Base-by-base conservation (phyloP, 2,329 filamentous ascomycete genomes). In the Arachnomyces sp. region DNA sequence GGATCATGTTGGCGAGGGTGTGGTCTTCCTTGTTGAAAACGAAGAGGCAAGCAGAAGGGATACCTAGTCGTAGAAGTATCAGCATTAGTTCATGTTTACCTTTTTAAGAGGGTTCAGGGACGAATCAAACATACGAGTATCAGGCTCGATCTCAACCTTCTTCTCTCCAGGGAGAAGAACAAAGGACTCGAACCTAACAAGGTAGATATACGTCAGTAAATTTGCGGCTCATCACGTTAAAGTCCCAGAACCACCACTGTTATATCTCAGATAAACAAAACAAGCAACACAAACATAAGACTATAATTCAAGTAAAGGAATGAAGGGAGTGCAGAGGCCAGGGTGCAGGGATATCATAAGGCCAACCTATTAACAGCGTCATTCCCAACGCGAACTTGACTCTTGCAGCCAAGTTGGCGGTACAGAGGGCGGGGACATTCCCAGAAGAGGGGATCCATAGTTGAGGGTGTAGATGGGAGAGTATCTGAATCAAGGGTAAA, bases 1-100 rank as follows among this genome's bases (percentile, higher is more conserved):
- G 77, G 42, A 98, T 75, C 41, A 98, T 74, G 63, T 98, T 95
- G 53, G 82, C 92, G 17, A 98, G 77, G 1, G 90, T 95, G 67
- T 95, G 90, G 55, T 98, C 92, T 64, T 98, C 92, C 65, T 95
- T 96, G 66, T 87, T 86, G 66, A 98, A 81, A 43, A 86, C 80
- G 69, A 98, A 98, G 65, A 95, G 84, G 7, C 87, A 84, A n/a
- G 85, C 88, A 61, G 94, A 94, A 15, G 90, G 86, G 60, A 94
- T 88, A 57, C 87, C 88, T 92, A 43, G 31, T 28, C 37, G 36
- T 7, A 25, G 30, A 13, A 14, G 11, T 18, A 20, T 31, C 11
- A 32, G 5, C 6, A 25, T 28, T 17, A 13, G 30, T 11, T 12
- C n/a, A 20, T 4, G 28, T n/a, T 12, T 32, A 25, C 20, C 9